A percentile compares a stretch with the other conserved stretches of the same genome.
These are phyloP conservation scores for Yarrowia yakushimensis DNA, from an alignment of 805 yeast species.

Conservation along the genomic window DNA sequence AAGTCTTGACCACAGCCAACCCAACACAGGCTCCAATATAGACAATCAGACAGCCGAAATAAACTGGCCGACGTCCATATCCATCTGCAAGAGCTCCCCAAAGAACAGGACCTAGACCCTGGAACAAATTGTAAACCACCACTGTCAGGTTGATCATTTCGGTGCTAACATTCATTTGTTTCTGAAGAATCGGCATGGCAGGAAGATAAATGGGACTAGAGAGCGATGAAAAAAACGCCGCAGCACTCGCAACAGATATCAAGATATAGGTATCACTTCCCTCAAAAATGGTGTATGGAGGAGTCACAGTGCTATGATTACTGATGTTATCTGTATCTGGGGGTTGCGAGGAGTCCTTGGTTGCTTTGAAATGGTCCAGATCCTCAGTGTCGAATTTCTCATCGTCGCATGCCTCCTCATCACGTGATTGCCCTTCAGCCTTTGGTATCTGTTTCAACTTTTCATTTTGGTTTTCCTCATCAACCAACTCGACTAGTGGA, in stretches of 20 bases:
- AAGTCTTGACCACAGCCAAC: slow-evolving; percentile 54
- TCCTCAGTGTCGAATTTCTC: no score
- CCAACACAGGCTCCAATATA: slow-evolving; percentile 64
- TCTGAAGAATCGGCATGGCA: slow-evolving; percentile 57
- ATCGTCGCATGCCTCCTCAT: not conserved
- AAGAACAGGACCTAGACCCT: slow-evolving; percentile 73
- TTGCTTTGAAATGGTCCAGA: no score
- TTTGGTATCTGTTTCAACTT: not conserved
- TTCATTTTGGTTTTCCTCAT: not conserved
- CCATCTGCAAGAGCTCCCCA: slow-evolving; percentile 69
- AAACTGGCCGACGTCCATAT: slow-evolving; percentile 67
- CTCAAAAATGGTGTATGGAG: slow-evolving; percentile 40
- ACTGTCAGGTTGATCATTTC: slow-evolving; percentile 65
- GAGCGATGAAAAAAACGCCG: slow-evolving; percentile 47
- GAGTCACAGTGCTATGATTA: not conserved
- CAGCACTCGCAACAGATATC: not conserved
- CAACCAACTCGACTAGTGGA: not conserved
- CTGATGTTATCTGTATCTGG: not conserved
- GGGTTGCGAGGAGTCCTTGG: no score
- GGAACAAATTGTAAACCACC: slow-evolving; percentile 70
- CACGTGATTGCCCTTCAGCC: not conserved
- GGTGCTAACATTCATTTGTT: slow-evolving; percentile 52
- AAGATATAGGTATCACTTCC: slow-evolving; percentile 41
- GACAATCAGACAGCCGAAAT: slow-evolving; percentile 53
- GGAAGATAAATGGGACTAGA: slow-evolving; percentile 81